Conservation (phyloP, 305 asterid genomes). For the Fraxinus baroniana region DNA sequence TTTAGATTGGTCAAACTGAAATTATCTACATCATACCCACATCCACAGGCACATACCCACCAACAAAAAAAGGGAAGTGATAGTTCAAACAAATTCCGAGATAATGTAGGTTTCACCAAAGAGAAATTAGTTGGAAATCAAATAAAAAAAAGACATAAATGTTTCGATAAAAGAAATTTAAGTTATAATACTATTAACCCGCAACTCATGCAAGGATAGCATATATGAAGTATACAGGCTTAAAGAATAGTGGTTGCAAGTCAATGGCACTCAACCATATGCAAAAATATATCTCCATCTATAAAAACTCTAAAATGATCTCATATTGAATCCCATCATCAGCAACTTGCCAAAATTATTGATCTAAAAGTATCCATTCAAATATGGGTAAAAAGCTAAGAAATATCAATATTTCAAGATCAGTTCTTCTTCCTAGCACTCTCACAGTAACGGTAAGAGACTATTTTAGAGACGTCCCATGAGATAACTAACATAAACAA, state of each 20-base stretch:
- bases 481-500: neutral
- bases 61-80: neutral
- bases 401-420: neutral
- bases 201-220: neutral
- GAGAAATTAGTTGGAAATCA: neutral
- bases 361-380: neutral
- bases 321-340: neutral
- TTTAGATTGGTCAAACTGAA: constrained; percentile 10
- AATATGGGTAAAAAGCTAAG: neutral
- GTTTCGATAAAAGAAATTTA: neutral
- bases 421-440: neutral
- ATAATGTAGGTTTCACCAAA: neutral
- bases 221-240: neutral
- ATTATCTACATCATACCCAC: neutral
- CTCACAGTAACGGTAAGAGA: neutral
- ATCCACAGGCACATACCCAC: constrained; percentile 4
- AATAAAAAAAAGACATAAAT: neutral
- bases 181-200: neutral
- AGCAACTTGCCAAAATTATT: neutral
- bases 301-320: neutral
- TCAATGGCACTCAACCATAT: neutral
- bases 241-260: neutral
- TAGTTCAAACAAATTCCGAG: neutral
- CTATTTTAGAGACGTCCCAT: neutral
- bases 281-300: neutral